These are phyloP conservation scores for Camellia japonica DNA, from an alignment of 148 eudicot species.

Conservation along the genomic window DNA sequence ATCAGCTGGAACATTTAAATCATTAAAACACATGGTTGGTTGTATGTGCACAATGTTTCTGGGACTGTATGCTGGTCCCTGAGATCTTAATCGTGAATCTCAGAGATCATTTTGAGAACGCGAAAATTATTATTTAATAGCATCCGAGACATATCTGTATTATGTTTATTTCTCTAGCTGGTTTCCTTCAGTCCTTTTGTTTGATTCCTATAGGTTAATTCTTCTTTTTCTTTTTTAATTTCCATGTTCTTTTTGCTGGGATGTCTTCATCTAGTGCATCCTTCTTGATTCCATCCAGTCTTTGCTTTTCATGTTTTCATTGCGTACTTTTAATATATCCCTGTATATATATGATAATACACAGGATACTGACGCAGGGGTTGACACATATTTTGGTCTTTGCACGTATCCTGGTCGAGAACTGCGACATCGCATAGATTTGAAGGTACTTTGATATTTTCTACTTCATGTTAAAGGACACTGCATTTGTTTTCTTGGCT, in stretches of 20 bases:
- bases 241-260: neutral
- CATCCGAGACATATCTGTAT: too few species aligned
- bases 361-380: constrained; percentile 86
- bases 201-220: neutral
- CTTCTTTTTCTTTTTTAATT: neutral
- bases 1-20: neutral
- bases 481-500: neutral
- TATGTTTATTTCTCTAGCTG: constrained; percentile 2
- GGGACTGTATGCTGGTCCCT: neutral
- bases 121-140: too few species aligned
- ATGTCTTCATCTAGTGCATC: neutral
- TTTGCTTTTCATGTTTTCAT: neutral
- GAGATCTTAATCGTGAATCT: neutral
- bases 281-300: neutral
- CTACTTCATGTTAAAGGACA: neutral
- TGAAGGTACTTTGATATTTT: constrained; percentile 48
- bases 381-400: constrained; percentile 93
- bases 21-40: neutral
- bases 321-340: neutral
- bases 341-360: neutral
- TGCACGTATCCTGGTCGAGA: constrained; percentile 95
- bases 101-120: neutral
- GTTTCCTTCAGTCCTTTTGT: neutral
- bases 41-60: neutral
- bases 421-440: constrained; percentile 88